Evolutionary conservation across 345 rosid species (phyloP).

Genomic region (Eucalyptus tenuipes): DNA sequence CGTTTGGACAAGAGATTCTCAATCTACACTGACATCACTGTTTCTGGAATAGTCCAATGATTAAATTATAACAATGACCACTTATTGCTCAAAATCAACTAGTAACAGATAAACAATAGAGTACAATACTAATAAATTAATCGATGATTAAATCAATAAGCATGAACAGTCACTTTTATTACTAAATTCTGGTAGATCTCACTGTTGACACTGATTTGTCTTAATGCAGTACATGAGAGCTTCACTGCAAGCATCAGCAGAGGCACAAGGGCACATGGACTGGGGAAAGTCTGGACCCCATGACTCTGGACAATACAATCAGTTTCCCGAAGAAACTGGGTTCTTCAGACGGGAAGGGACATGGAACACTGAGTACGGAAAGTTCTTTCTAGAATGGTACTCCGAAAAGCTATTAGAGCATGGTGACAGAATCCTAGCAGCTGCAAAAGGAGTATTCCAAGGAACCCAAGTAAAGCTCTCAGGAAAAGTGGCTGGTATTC

Average conservation of each 20-base stretch:
- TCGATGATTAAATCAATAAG: background rate
- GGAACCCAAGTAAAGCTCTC: constrained; percentile 65
- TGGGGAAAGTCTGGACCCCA: constrained; percentile 86
- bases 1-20: background rate
- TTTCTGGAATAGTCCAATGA: background rate
- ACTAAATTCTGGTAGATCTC: background rate
- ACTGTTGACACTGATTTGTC: background rate
- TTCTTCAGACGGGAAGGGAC: constrained; percentile 81
- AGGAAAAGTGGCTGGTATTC: constrained; percentile 89
- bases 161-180: background rate
- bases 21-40: background rate
- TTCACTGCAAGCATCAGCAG: constrained; percentile 77
- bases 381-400: constrained; percentile 90
- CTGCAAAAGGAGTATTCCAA: constrained; percentile 60
- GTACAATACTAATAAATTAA: background rate
- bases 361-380: constrained; percentile 81
- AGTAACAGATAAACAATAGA: background rate
- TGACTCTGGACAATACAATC: constrained; percentile 84
- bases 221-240: constrained; percentile 77
- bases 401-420: constrained; percentile 66
- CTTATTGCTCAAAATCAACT: background rate
- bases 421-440: constrained; percentile 62
- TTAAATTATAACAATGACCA: background rate
- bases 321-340: constrained; percentile 73
- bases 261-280: constrained; percentile 40